A percentile compares a stretch with the other conserved stretches of the same genome.
Evolutionary conservation across 2,329 filamentous ascomycete genomes (phyloP).

Genomic region (Neofusicoccum parvum): DNA sequence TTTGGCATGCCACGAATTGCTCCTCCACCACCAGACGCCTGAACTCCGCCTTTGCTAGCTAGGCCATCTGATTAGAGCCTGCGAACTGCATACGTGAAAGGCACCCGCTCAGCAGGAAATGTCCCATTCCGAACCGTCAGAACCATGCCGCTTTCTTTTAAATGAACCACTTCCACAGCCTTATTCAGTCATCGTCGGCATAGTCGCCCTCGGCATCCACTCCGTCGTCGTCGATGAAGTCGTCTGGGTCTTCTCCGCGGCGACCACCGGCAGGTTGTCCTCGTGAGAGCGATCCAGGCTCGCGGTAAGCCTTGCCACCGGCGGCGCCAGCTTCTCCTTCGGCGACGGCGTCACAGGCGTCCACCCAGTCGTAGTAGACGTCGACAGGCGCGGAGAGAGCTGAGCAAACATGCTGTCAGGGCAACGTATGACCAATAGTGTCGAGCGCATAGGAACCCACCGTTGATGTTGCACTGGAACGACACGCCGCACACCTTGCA

Average conservation of each 20-base stretch:
- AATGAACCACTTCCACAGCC: not conserved
- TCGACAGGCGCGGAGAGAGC: slow-evolving; percentile 90
- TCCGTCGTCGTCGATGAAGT: slow-evolving; percentile 43
- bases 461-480: slow-evolving; percentile 92
- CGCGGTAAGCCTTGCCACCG: slow-evolving; percentile 24
- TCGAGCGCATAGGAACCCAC: slow-evolving; percentile 52
- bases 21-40: slow-evolving; percentile 1
- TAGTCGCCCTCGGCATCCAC: slow-evolving; percentile 42
- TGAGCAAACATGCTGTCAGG: slow-evolving; percentile 39
- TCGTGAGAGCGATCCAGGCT: slow-evolving; percentile 1
- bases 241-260: slow-evolving; percentile 25
- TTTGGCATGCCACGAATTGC: not conserved
- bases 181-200: slow-evolving; percentile 27
- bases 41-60: slow-evolving; percentile 20
- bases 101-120: not conserved
- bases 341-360: slow-evolving; percentile 79
- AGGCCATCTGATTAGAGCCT: not conserved
- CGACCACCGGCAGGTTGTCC: slow-evolving; percentile 7
- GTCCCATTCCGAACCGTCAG: not conserved
- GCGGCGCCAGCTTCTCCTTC: slow-evolving; percentile 56
- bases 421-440: not conserved
- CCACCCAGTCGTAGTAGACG: slow-evolving; percentile 97
- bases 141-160: slow-evolving; percentile 19
- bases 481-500: slow-evolving; percentile 94
- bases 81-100: not conserved